Percentiles rank a stretch among this genome's conserved stretches.
phyloP scores from a whole-genome alignment of 345 rosid species.

The Populus davidiana region DNA sequence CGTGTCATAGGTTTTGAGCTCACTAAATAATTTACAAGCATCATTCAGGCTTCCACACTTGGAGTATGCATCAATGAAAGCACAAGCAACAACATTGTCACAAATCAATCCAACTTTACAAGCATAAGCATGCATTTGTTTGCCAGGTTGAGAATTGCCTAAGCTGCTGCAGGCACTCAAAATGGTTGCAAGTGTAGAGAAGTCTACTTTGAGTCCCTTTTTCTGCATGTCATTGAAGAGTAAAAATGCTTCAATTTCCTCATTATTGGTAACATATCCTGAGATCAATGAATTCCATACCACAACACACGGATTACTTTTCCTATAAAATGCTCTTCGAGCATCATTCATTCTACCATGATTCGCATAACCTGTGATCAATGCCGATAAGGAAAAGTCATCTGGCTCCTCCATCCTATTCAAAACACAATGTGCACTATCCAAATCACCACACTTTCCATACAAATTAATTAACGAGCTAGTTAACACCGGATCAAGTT shows the following conservation, averaged over 20 bases:
- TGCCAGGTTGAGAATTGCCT: conserved; percentile 22
- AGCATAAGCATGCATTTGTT: conserved; percentile 51
- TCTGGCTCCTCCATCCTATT: conserved; percentile 47
- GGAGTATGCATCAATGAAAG: conserved; percentile 51
- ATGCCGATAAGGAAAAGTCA: conserved; percentile 72
- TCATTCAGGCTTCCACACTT: conserved; percentile 55
- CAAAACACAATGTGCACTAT: conserved; percentile 46
- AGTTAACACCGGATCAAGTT: conserved; percentile 47
- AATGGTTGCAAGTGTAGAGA: conserved; percentile 50
- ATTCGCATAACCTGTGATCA: conserved; percentile 67
- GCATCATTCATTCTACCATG: conserved; percentile 58
- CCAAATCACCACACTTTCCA: conserved; percentile 66
- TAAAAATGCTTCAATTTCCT: conserved; percentile 53
- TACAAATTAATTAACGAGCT: conserved; percentile 70
- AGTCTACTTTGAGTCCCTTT: conserved; percentile 39
- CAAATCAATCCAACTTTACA: conserved; percentile 44
- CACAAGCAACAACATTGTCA: conserved; percentile 37
- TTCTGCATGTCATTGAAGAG: conserved; percentile 55
- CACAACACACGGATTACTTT: conserved; percentile 37
- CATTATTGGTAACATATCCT: conserved; percentile 55
- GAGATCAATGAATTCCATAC: conserved; percentile 85
- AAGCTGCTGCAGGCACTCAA: conserved; percentile 55
- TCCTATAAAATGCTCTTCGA: conserved; percentile 44
- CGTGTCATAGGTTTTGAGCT: conserved; percentile 59
- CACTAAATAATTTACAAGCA: conserved; percentile 65